Evolutionary conservation across 257 asterid genomes (phyloP).

Genomic region (Jacaranda mimosifolia): DNA sequence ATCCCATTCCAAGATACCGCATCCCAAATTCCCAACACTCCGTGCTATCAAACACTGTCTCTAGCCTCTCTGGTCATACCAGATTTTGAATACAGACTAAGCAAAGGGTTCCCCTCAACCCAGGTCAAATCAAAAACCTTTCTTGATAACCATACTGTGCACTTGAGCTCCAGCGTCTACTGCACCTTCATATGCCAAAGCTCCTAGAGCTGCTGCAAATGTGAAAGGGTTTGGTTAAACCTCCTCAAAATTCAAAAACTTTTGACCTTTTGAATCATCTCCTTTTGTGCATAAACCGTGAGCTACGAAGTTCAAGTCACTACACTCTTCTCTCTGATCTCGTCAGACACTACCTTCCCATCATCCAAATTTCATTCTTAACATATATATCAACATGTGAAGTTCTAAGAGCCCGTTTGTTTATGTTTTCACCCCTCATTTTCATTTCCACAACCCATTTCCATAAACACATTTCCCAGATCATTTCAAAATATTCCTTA

Average conservation of each 20-base stretch:
- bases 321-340: slow-evolving; percentile 73
- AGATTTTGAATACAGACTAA: slow-evolving; percentile 76
- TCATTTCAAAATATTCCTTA: too few species aligned
- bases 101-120: slow-evolving; percentile 80
- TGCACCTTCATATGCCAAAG: slow-evolving; percentile 68
- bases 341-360: slow-evolving; percentile 74
- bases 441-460: too few species aligned
- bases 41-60: slow-evolving; percentile 57
- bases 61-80: slow-evolving; percentile 79
- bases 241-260: slow-evolving; percentile 62
- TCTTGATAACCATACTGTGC: slow-evolving; percentile 70
- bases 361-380: slow-evolving; percentile 59
- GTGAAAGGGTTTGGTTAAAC: slow-evolving; percentile 80
- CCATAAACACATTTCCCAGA: too few species aligned
- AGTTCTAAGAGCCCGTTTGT: too few species aligned
- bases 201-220: slow-evolving; percentile 79
- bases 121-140: slow-evolving; percentile 60
- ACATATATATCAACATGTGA: slow-evolving; percentile 83
- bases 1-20: slow-evolving; percentile 92
- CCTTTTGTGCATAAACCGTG: slow-evolving; percentile 66
- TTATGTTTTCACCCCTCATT: too few species aligned
- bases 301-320: slow-evolving; percentile 92
- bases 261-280: slow-evolving; percentile 53
- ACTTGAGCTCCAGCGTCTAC: slow-evolving; percentile 66
- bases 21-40: slow-evolving; percentile 57